Evolutionary conservation across 495 filamentous ascomycete species (phyloP), one percentile per base, ranked within the genome.

Genomic region (Hyaloscypha finlandica): DNA sequence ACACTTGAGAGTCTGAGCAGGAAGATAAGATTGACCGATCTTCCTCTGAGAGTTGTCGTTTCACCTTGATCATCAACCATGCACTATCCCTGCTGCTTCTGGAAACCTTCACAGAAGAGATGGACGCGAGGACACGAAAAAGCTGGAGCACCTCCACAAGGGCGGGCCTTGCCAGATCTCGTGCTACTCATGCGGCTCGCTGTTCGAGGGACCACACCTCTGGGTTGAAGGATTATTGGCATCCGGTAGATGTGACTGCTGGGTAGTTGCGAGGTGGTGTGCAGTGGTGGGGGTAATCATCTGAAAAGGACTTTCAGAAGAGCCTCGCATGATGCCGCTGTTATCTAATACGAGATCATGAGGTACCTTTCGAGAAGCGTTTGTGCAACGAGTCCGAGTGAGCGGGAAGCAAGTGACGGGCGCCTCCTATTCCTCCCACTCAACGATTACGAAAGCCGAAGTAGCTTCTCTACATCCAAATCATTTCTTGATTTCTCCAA

Each of bases 321-420:
- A 56, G n/a, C 53, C 53, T 56, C 53, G 53, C 30, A 59, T 59
- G 30, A 59, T 16, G 29, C 29, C 8, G 19, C 19, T 0, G 30
- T 20, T 32, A 20, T 35, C 56, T 59, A 59, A 59, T 59, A 59
- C 56, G 59, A 61, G 59, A 61, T 61, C 59, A 61, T 61, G 59
- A 61, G 59, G 59, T 35, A 48, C 12, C 35, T 19, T 48, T 14
- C 42, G 11, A 48, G 42, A 16, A 48, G 42, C 12, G 35, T 12
- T 37, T 37, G 35, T 37, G 35, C 35, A 37, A 37, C 35, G 35
- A 37, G 12, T 12, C 12, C 35, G 35, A 48, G 42, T 48, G 42
- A 1, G 42, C 42, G 16, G 35, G 35, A 37, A 1, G 12, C 3
- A 37, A 25, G 35, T 12, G 35, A 37, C 35, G 12, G 25, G 35